Evolutionary conservation across 1,284 basidiomycete species (phyloP).

Genomic region (Melampsora americana): DNA sequence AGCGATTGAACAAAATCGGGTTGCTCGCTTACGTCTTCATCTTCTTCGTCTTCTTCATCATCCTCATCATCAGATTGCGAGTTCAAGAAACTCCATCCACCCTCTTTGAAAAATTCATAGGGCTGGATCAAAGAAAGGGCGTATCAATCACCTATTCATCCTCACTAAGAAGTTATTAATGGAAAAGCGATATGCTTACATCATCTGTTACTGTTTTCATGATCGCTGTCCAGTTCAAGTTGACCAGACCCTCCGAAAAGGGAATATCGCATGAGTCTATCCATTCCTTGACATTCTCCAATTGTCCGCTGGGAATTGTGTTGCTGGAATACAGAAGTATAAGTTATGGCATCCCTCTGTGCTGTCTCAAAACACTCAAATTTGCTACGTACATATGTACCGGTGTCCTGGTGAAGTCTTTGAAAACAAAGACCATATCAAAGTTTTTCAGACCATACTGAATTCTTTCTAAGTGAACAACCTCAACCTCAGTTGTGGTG

Average conservation of each 20-base stretch:
- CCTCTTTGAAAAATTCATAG: slow-evolving; percentile 90
- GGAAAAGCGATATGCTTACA: slow-evolving; percentile 26
- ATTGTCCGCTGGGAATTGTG: slow-evolving; percentile 80
- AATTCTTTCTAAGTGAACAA: slow-evolving; percentile 93
- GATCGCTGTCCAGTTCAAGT: slow-evolving; percentile 95
- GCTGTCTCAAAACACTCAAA: neutral
- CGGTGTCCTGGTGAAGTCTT: slow-evolving; percentile 87
- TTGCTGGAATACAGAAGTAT: slow-evolving; percentile 58
- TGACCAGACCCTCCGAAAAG: slow-evolving; percentile 92
- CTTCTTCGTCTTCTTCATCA: slow-evolving; percentile 19
- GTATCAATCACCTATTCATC: neutral
- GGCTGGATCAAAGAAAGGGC: slow-evolving; percentile 57
- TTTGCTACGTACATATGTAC: slow-evolving; percentile 65
- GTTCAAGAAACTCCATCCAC: slow-evolving; percentile 85
- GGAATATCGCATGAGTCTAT: slow-evolving; percentile 98
- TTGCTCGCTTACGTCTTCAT: slow-evolving; percentile 22
- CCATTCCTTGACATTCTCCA: slow-evolving; percentile 98
- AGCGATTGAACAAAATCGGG: neutral
- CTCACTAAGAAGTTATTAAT: neutral
- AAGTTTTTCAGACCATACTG: slow-evolving; percentile 96
- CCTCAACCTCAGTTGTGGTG: slow-evolving; percentile 89
- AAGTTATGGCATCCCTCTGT: neutral
- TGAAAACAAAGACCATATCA: slow-evolving; percentile 93
- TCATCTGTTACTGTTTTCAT: slow-evolving; percentile 90
- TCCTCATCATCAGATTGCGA: slow-evolving; percentile 37